A percentile compares a stretch with the other conserved stretches of the same genome.
These are phyloP conservation scores for Clonostachys sp. DNA, from an alignment of 2,329 filamentous ascomycete genomes.

Conservation along the genomic window DNA sequence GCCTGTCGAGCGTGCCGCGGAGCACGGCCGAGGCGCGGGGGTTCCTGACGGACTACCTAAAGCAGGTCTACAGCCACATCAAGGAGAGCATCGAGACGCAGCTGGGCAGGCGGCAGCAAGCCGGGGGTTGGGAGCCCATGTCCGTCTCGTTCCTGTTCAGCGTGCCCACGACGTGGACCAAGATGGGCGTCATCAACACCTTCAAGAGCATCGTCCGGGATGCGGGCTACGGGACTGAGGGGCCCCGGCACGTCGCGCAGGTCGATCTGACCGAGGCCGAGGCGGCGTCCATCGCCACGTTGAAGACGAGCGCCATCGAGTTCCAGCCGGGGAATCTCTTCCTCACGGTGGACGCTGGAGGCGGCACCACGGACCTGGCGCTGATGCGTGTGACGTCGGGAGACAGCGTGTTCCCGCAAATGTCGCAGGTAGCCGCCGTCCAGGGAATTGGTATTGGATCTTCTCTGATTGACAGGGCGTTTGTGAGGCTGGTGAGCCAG, in stretches of 20 bases:
- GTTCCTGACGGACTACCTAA: slow-evolving; percentile 43
- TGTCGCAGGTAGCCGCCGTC: slow-evolving; percentile 29
- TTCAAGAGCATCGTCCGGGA: slow-evolving; percentile 41
- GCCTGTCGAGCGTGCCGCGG: slow-evolving; percentile 33
- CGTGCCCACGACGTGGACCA: slow-evolving; percentile 53
- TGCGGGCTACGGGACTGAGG: slow-evolving; percentile 43
- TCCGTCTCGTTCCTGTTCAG: slow-evolving; percentile 50
- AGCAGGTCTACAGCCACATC: slow-evolving; percentile 41
- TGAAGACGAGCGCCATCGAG: slow-evolving; percentile 31
- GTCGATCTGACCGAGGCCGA: slow-evolving; percentile 43
- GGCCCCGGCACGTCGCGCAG: slow-evolving; percentile 26
- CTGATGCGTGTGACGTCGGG: slow-evolving; percentile 32
- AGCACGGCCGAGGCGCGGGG: slow-evolving; percentile 35
- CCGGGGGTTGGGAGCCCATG: slow-evolving; percentile 35
- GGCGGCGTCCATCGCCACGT: slow-evolving; percentile 39
- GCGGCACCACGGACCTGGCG: slow-evolving; percentile 40
- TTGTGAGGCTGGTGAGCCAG: slow-evolving; percentile 28
- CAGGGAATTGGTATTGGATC: slow-evolving; percentile 39
- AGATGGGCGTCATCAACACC: slow-evolving; percentile 40
- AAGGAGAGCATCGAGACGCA: slow-evolving; percentile 36
- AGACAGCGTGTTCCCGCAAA: slow-evolving; percentile 14
- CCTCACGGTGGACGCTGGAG: slow-evolving; percentile 37
- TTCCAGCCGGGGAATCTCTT: slow-evolving; percentile 33
- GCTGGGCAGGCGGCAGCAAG: slow-evolving; percentile 22
- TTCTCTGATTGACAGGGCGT: slow-evolving; percentile 37